Evolutionary conservation across 129 eudicot genomes (phyloP).

Genomic region (Apium graveolens): DNA sequence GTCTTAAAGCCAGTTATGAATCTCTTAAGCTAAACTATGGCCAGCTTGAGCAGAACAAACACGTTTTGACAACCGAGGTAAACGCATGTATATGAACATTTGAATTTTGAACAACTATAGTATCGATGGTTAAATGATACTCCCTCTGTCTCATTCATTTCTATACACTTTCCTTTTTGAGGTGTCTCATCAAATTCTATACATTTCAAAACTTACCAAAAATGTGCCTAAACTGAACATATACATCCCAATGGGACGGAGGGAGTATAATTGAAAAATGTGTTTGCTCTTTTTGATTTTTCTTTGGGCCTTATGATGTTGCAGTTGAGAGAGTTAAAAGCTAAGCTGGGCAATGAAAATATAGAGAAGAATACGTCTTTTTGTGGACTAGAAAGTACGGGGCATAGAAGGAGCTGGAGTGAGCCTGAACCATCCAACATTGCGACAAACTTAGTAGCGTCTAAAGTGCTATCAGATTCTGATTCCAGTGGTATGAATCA

Average conservation of each 20-base stretch:
- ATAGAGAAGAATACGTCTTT: conserved; percentile 22
- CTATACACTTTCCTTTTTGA: too few species aligned
- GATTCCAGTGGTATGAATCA: conserved; percentile 43
- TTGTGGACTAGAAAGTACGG: conserved; percentile 14
- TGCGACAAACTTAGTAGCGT: conserved; percentile 20
- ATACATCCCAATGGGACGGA: too few species aligned
- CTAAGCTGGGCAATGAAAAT: conserved; percentile 39
- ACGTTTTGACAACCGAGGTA: conserved; percentile 40
- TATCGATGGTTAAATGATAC: background rate
- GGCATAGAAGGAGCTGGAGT: background rate
- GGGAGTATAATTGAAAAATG: background rate
- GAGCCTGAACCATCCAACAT: conserved; percentile 10
- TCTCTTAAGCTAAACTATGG: conserved; percentile 43
- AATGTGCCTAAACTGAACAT: too few species aligned
- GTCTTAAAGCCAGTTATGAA: conserved; percentile 50
- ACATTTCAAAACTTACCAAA: too few species aligned
- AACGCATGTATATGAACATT: background rate
- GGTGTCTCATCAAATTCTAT: too few species aligned
- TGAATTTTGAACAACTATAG: too few species aligned
- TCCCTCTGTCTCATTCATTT: too few species aligned
- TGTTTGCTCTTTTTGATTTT: background rate
- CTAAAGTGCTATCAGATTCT: conserved; percentile 27
- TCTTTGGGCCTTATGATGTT: background rate
- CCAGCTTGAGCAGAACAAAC: conserved; percentile 50
- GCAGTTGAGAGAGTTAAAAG: conserved; percentile 56